phyloP scores from a whole-genome alignment of 305 asterid genomes.

The Rubia peregrina region DNA sequence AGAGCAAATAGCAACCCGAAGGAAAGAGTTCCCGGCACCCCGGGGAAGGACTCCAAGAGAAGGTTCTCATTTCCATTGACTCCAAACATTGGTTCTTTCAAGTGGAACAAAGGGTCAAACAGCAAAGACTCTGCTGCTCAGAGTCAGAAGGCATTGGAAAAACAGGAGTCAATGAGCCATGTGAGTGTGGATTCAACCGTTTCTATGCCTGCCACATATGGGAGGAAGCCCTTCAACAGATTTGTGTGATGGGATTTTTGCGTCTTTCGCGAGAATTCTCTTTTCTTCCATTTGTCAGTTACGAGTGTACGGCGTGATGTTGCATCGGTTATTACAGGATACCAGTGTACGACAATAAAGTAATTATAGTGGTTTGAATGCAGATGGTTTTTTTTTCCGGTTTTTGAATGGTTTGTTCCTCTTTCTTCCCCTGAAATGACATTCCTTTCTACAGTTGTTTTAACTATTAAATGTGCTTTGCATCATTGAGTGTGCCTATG shows the following conservation, averaged over 20 bases:
- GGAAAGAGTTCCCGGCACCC: constrained; percentile 62
- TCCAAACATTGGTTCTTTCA: constrained; percentile 49
- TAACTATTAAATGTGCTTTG: background rate
- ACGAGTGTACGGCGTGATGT: constrained; percentile 17
- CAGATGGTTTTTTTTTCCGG: constrained; percentile 13
- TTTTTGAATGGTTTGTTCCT: too few species aligned
- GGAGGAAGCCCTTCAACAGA: constrained; percentile 46
- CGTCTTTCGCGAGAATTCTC: constrained; percentile 16
- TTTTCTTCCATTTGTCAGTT: background rate
- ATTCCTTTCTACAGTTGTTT: background rate
- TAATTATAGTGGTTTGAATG: constrained; percentile 21
- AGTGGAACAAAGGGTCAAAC: constrained; percentile 60
- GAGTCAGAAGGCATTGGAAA: constrained; percentile 30
- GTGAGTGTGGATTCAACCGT: constrained; percentile 58
- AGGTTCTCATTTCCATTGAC: constrained; percentile 78
- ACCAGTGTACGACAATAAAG: constrained; percentile 23
- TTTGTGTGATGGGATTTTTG: constrained; percentile 33
- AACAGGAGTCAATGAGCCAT: constrained; percentile 40
- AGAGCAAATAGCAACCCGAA: constrained; percentile 73
- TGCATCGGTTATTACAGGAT: constrained; percentile 14
- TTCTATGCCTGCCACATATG: constrained; percentile 63
- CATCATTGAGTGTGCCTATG: background rate
- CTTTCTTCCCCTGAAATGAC: background rate
- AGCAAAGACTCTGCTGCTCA: constrained; percentile 41
- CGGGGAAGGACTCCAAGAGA: constrained; percentile 55